Percentiles rank a stretch among this genome's conserved stretches.
Conservation (phyloP, 2,329 filamentous ascomycete species). For the Cladophialophora chaetospira region DNA sequence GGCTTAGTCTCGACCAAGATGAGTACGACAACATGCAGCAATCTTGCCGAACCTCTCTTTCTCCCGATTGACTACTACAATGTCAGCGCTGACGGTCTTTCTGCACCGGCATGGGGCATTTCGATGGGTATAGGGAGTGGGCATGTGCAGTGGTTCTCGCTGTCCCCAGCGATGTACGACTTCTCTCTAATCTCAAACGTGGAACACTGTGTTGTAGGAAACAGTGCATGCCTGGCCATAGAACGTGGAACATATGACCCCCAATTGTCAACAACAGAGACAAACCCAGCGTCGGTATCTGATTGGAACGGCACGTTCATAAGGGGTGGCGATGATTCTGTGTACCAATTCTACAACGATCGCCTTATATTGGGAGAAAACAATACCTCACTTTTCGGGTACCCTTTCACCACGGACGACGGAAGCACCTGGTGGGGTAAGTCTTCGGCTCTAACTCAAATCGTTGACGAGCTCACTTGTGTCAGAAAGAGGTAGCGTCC, state of each 20-base stretch:
- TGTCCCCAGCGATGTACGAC: not conserved
- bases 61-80: not conserved
- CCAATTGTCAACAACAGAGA: not conserved
- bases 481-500: not conserved
- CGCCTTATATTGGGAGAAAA: not conserved
- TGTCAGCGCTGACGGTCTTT: not conserved
- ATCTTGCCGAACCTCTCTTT: not conserved
- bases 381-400: not conserved
- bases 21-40: not conserved
- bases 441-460: not conserved
- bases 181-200: not conserved
- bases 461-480: not conserved
- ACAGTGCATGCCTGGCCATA: not conserved
- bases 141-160: not conserved
- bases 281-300: too few relatives aligned
- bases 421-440: not conserved
- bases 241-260: not conserved
- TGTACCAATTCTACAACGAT: not conserved
- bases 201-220: not conserved
- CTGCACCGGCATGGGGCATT: slow-evolving; percentile 12
- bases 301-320: not conserved
- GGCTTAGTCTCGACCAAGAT: too few relatives aligned
- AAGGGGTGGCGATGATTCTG: not conserved
- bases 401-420: not conserved
- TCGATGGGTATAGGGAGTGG: not conserved